Conservation (phyloP, 345 rosid species). For the Aethionema arabicum region DNA sequence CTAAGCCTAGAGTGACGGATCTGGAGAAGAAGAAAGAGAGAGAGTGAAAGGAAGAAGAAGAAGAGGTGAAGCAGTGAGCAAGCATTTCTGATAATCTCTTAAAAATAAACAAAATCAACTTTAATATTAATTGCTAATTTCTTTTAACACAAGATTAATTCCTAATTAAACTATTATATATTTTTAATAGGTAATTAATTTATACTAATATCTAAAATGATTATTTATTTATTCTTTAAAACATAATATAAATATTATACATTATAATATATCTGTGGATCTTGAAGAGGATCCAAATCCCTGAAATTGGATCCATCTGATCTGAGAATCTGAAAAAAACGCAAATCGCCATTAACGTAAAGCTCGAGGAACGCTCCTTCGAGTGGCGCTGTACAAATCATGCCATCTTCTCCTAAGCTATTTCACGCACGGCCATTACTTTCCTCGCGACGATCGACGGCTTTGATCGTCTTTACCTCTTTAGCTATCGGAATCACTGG, state of each 20-base stretch:
- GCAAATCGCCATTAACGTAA: slow-evolving; percentile 25
- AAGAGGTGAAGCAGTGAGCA: slow-evolving; percentile 38
- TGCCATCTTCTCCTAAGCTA: slow-evolving; percentile 77
- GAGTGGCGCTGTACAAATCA: slow-evolving; percentile 26
- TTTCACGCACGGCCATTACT: slow-evolving; percentile 49
- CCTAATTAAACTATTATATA: too few species aligned
- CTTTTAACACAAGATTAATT: too few species aligned
- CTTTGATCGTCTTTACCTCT: slow-evolving; percentile 44
- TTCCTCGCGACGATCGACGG: slow-evolving; percentile 48
- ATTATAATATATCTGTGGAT: not conserved
- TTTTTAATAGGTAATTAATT: too few species aligned
- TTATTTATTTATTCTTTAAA: not conserved
- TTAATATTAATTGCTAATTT: too few species aligned
- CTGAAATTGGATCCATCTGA: slow-evolving; percentile 25
- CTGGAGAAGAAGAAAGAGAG: slow-evolving; percentile 36
- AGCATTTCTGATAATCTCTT: slow-evolving; percentile 28
- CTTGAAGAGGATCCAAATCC: slow-evolving; percentile 29
- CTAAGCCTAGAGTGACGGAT: slow-evolving; percentile 23
- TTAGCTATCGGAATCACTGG: slow-evolving; percentile 64
- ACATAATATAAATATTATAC: not conserved
- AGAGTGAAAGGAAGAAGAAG: slow-evolving; percentile 22
- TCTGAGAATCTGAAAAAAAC: slow-evolving; percentile 8
- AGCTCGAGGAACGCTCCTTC: slow-evolving; percentile 9
- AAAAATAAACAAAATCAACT: too few species aligned
- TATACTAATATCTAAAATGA: too few species aligned